Evolutionary conservation across 1,284 basidiomycete genomes (phyloP).

Genomic region (Pseudozyma sp.): DNA sequence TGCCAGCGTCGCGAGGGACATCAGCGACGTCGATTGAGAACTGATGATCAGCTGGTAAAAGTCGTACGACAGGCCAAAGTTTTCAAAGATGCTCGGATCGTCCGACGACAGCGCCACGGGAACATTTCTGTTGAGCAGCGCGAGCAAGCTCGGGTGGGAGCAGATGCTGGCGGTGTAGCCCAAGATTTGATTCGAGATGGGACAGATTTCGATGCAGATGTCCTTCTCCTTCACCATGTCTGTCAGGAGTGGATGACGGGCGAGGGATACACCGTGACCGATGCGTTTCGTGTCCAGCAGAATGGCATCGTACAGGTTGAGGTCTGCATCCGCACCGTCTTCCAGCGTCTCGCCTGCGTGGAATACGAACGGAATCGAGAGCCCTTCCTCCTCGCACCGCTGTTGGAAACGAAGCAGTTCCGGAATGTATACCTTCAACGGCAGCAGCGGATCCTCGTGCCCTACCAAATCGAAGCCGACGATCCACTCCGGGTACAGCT

Average conservation of each 20-base stretch:
- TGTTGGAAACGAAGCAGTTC: conserved; percentile 76
- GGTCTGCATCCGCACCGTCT: conserved; percentile 76
- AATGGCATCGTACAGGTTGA: conserved; percentile 82
- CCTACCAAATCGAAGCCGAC: conserved; percentile 84
- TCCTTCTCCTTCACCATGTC: conserved; percentile 75
- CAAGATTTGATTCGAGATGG: conserved; percentile 61
- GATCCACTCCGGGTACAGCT: conserved; percentile 79
- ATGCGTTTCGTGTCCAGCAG: conserved; percentile 81
- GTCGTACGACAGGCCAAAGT: conserved; percentile 73
- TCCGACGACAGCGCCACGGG: conserved; percentile 79
- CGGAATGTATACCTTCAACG: conserved; percentile 77
- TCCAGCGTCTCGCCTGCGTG: conserved; percentile 83
- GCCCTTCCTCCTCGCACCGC: conserved; percentile 73
- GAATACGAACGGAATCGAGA: conserved; percentile 81
- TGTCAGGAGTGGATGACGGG: conserved; percentile 79
- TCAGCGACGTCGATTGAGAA: conserved; percentile 27
- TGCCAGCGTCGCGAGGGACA: conserved; percentile 44
- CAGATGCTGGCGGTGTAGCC: conserved; percentile 41
- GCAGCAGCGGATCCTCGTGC: conserved; percentile 76
- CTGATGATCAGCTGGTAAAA: conserved; percentile 54
- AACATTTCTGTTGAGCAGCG: conserved; percentile 77
- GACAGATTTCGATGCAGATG: conserved; percentile 76
- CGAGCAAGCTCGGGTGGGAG: conserved; percentile 52
- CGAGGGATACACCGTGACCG: conserved; percentile 80
- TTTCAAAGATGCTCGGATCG: conserved; percentile 80